Evolutionary conservation across 225 moss, liverwort and hornwort species (phyloP).

Genomic region (Marchantia polymorpha): DNA sequence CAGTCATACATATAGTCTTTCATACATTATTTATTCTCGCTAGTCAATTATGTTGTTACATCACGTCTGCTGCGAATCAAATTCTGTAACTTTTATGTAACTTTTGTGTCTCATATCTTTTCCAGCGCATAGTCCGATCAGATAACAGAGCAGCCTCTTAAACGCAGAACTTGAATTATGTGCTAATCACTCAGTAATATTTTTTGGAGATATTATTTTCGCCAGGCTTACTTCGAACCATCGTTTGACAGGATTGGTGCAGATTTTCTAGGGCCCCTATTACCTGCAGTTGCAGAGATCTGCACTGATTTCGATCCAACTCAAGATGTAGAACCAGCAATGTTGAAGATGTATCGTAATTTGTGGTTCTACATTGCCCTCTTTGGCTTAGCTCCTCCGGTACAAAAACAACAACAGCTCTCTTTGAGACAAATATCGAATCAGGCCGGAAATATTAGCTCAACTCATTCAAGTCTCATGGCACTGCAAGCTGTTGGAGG

Average conservation of each 20-base stretch:
- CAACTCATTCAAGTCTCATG: conserved; percentile 37
- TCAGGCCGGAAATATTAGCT: conserved; percentile 42
- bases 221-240: not conserved
- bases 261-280: conserved; percentile 68
- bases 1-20: no score
- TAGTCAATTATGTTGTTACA: not conserved
- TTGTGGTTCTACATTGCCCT: conserved; percentile 81
- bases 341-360: conserved; percentile 70
- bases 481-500: conserved; percentile 58
- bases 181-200: not conserved
- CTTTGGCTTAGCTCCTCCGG: conserved; percentile 78
- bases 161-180: not conserved
- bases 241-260: conserved; percentile 52
- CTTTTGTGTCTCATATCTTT: not conserved
- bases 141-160: not conserved
- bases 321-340: conserved; percentile 56
- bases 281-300: conserved; percentile 76
- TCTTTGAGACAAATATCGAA: conserved; percentile 50
- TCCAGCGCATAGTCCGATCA: no score
- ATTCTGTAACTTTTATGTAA: not conserved
- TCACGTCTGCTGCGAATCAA: not conserved
- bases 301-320: conserved; percentile 65
- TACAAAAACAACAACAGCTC: conserved; percentile 50
- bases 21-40: no score
- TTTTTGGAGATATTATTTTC: not conserved